phyloP scores from a whole-genome alignment of 192 early-diverging fungal species.

The Backusella tuberculispora region DNA sequence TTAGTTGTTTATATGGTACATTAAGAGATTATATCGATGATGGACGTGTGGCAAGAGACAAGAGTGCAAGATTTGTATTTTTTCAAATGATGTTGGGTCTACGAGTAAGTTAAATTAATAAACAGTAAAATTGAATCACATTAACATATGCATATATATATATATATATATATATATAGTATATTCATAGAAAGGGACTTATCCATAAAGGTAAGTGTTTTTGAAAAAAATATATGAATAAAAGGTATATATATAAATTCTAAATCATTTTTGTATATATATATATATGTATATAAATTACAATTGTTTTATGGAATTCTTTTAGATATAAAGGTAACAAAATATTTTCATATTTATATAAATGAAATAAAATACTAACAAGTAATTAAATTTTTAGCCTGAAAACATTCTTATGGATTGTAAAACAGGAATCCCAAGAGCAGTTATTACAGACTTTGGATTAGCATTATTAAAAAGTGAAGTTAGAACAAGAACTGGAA shows the following conservation, averaged over 20 bases:
- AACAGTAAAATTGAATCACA: neutral
- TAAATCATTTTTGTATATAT: neutral
- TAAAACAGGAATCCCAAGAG: neutral
- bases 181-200: neutral
- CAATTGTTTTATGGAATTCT: no score
- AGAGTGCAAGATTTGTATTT: neutral
- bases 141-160: no score
- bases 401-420: neutral
- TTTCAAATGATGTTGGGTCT: neutral
- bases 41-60: neutral
- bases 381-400: neutral
- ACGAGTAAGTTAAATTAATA: neutral
- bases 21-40: neutral
- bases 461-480: neutral
- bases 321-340: conserved; percentile 1
- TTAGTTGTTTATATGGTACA: neutral
- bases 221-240: neutral
- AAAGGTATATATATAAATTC: neutral
- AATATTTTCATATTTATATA: neutral
- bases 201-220: neutral
- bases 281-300: neutral
- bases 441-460: conserved; percentile 1
- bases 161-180: neutral
- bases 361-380: neutral
- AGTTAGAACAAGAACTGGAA: neutral